A percentile compares a stretch with the other conserved stretches of the same genome.
Evolutionary conservation across 345 rosid species (phyloP).

Genomic region (Aurinia saxatilis): DNA sequence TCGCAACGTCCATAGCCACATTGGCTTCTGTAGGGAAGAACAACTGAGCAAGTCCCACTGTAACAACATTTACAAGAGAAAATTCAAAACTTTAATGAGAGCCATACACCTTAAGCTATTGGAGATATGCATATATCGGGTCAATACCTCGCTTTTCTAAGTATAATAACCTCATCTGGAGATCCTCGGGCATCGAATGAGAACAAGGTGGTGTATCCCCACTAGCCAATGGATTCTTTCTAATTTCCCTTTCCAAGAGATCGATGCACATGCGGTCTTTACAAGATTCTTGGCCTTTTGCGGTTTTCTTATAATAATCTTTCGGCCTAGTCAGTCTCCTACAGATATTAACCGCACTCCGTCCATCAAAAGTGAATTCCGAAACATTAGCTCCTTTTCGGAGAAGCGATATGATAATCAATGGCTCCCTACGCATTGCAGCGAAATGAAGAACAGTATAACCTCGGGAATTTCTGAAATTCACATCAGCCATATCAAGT

Average conservation of each 20-base stretch:
- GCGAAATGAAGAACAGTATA: conserved; percentile 84
- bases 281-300: conserved; percentile 75
- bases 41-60: conserved; percentile 86
- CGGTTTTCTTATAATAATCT: conserved; percentile 64
- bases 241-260: conserved; percentile 72
- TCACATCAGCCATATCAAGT: conserved; percentile 65
- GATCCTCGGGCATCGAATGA: conserved; percentile 60
- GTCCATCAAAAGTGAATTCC: conserved; percentile 65
- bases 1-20: conserved; percentile 85
- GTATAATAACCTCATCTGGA: conserved; percentile 79
- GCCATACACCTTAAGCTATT: background rate
- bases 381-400: conserved; percentile 67
- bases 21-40: conserved; percentile 89
- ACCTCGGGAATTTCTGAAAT: conserved; percentile 63
- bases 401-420: conserved; percentile 57
- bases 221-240: conserved; percentile 77
- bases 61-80: conserved; percentile 5
- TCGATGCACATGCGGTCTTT: conserved; percentile 76
- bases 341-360: conserved; percentile 77
- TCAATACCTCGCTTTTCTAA: conserved; percentile 88
- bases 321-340: conserved; percentile 79
- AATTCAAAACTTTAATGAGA: background rate
- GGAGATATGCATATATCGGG: background rate
- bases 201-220: conserved; percentile 41
- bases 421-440: conserved; percentile 84